Conservation (phyloP, 2,329 filamentous ascomycete genomes). For the Stagonosporopsis tanaceti region DNA sequence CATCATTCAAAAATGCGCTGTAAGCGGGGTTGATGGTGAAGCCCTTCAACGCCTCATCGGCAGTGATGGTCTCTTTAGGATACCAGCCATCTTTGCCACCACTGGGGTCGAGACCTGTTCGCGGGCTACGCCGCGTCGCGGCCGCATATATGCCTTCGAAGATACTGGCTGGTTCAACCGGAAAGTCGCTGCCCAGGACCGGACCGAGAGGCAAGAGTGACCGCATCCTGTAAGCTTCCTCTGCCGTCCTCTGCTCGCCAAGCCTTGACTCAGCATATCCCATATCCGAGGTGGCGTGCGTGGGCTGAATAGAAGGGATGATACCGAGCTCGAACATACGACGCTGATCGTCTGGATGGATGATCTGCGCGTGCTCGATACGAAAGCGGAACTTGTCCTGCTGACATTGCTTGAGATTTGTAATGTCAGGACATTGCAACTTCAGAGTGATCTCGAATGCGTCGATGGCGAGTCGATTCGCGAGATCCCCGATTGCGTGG, state of each 20-base stretch:
- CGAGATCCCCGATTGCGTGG: slow-evolving; percentile 75
- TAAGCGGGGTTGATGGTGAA: slow-evolving; percentile 69
- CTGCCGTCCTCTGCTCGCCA: slow-evolving; percentile 61
- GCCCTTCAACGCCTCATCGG: slow-evolving; percentile 67
- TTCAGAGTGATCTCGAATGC: slow-evolving; percentile 66
- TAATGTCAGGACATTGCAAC: slow-evolving; percentile 58
- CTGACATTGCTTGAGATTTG: slow-evolving; percentile 58
- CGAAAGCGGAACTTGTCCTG: slow-evolving; percentile 67
- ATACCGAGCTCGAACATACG: slow-evolving; percentile 67
- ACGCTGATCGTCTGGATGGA: slow-evolving; percentile 69
- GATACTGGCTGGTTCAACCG: slow-evolving; percentile 73
- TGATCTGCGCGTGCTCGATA: slow-evolving; percentile 76
- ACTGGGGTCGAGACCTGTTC: slow-evolving; percentile 52
- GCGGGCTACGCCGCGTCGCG: slow-evolving; percentile 67
- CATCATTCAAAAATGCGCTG: slow-evolving; percentile 66
- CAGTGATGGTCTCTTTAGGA: slow-evolving; percentile 63
- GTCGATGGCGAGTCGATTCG: slow-evolving; percentile 70
- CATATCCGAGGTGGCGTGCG: slow-evolving; percentile 76
- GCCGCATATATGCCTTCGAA: slow-evolving; percentile 76
- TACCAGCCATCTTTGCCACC: slow-evolving; percentile 66
- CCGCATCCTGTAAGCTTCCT: slow-evolving; percentile 72
- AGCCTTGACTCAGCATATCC: slow-evolving; percentile 69
- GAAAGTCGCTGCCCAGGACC: slow-evolving; percentile 74
- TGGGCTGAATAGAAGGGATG: slow-evolving; percentile 74
- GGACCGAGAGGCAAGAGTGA: slow-evolving; percentile 64